Base-by-base conservation (phyloP, 2,329 filamentous ascomycete genomes). In the Orbilia ellipsospora region DNA sequence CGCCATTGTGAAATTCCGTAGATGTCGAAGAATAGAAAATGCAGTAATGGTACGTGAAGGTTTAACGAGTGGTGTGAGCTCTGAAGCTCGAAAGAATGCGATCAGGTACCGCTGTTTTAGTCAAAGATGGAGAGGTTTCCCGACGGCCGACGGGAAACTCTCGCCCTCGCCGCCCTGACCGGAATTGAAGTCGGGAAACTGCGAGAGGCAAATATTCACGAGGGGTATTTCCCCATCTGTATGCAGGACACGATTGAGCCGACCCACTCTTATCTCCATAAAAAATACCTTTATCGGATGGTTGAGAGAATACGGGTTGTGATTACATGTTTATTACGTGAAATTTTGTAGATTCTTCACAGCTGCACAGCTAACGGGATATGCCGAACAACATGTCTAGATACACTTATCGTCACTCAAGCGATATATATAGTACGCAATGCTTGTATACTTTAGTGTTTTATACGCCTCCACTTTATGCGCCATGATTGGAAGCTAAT, bases 171-270 rank as follows among this genome's bases (percentile, higher is more conserved):
- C 45, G 45, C 28, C 16, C 23, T 6, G 1, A 12, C 28, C 45
- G 45, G n/a, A 8, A 16, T 40, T 63, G 45, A 63, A 63, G 45
- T 52, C 50, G 45, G 45, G 60, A 63, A 63, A 44, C 15, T 54
- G 8, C 16, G 59, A 66, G 70, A 67, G 70, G 70, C 70, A 74
- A 74, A 68, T 23, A 20, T 63, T 68, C 62, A 57, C 63, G 70
- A 67, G 56, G n/a, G 18, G 23, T 23, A 23, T 23, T 23, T 23
- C 23, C 23, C 23, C 23, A 23, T 23, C 23, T 23, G 23, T 23
- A 23, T 23, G 23, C 23, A 23, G 23, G 2, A 23, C 23, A 23
- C 4, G 23, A 6, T 42, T n/a, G 56, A n/a, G 10, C 4, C 16
- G 10, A 3, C 55, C 64, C 64, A 68, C 64, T 28, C 64, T 60